Conservation (phyloP, 106 monocot species). For the Vanilla planifolia region DNA sequence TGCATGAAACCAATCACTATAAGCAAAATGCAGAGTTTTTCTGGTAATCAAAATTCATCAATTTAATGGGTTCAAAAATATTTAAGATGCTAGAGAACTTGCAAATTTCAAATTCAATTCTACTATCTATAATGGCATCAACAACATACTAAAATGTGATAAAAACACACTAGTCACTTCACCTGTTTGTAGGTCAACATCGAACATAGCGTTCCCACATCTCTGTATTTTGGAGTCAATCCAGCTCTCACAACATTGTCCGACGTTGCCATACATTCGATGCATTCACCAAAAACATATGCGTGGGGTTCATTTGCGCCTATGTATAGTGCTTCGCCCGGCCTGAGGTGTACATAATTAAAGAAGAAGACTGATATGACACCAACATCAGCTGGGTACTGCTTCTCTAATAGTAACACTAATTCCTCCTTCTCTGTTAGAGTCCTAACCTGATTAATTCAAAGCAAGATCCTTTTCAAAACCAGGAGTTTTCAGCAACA, state of each 20-base stretch:
- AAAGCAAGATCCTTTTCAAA: background rate
- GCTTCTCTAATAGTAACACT: conserved; percentile 57
- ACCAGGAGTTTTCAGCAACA: background rate
- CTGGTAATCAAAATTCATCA: no score
- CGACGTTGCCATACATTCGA: conserved; percentile 97
- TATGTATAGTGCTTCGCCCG: conserved; percentile 85
- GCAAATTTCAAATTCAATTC: no score
- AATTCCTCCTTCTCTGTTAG: conserved; percentile 88
- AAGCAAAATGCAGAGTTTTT: no score
- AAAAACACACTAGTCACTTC: no score
- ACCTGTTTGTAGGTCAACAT: conserved; percentile 98
- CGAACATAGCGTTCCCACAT: conserved; percentile 86
- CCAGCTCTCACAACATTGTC: conserved; percentile 99
- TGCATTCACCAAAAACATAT: conserved; percentile 87
- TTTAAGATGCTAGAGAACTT: no score
- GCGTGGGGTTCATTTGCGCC: conserved; percentile 96
- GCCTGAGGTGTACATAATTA: conserved; percentile 79
- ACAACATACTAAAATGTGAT: background rate
- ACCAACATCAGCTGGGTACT: conserved; percentile 86
- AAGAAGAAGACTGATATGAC: conserved; percentile 88
- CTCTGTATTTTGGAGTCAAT: conserved; percentile 83
- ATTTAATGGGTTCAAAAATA: no score
- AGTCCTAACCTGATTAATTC: conserved; percentile 49
- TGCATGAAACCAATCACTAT: no score
- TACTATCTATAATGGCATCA: no score